These are phyloP conservation scores for Noccaea bulbosa DNA, from an alignment of 345 rosid species.

Conservation along the genomic window DNA sequence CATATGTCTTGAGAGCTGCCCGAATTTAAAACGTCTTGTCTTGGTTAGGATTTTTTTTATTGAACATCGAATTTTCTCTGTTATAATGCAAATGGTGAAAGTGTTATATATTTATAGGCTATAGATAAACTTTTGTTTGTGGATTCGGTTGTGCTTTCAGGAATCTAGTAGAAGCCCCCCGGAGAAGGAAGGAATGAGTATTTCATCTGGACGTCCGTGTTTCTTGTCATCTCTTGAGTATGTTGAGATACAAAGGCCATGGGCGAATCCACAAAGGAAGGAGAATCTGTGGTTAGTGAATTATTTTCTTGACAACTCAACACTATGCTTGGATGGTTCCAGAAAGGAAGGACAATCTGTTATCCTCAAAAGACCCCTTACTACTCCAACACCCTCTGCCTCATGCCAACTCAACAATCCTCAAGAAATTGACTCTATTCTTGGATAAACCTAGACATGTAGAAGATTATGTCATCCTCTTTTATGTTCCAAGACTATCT, in stretches of 20 bases:
- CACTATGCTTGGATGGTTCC: slow-evolving; percentile 13
- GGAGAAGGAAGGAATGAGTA: neutral
- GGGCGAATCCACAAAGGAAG: neutral
- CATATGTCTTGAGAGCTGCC: slow-evolving; percentile 30
- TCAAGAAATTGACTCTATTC: too few relatives aligned
- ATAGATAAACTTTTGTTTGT: neutral
- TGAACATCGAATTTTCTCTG: neutral
- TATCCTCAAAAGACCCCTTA: neutral
- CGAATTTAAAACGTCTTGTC: slow-evolving; percentile 19
- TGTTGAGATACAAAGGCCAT: slow-evolving; percentile 1
- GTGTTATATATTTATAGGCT: neutral
- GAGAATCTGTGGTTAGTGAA: neutral
- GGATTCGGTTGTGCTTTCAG: slow-evolving; percentile 1
- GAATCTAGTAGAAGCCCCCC: neutral
- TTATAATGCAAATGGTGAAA: neutral
- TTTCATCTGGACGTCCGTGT: neutral
- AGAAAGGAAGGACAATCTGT: neutral
- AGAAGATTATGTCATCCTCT: too few relatives aligned
- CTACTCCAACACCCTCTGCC: neutral
- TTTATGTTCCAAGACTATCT: too few relatives aligned
- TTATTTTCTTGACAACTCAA: slow-evolving; percentile 15
- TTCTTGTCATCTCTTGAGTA: slow-evolving; percentile 6
- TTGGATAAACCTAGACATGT: too few relatives aligned
- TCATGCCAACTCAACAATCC: slow-evolving; percentile 3
- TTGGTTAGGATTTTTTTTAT: neutral